phyloP scores from a whole-genome alignment of 2,329 filamentous ascomycete species.

The Microsporum canis region DNA sequence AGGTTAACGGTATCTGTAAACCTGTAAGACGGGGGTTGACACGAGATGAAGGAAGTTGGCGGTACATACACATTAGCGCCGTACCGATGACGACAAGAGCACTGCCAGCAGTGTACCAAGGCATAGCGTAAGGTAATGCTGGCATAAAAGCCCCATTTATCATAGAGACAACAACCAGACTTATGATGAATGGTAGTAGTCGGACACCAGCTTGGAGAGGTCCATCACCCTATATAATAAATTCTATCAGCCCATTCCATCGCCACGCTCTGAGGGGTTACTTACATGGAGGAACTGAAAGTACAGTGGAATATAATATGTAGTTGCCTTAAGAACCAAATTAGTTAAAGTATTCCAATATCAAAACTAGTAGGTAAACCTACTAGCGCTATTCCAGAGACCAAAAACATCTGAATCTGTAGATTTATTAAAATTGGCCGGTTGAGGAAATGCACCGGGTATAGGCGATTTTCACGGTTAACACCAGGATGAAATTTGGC shows the following conservation, averaged over 20 bases:
- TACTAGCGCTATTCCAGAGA: background rate
- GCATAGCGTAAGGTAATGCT: slow-evolving; percentile 18
- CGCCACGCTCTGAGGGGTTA: too few species aligned
- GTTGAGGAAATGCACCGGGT: slow-evolving; percentile 40
- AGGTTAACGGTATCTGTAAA: slow-evolving; percentile 15
- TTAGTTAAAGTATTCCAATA: too few species aligned
- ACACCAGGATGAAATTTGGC: slow-evolving; percentile 36
- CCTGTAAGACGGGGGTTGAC: too few species aligned
- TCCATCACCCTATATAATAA: slow-evolving; percentile 33
- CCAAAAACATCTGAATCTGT: slow-evolving; percentile 32
- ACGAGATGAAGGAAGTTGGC: slow-evolving; percentile 18
- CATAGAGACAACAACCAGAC: slow-evolving; percentile 17
- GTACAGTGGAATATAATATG: slow-evolving; percentile 47
- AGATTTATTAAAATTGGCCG: slow-evolving; percentile 32
- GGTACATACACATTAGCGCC: slow-evolving; percentile 19
- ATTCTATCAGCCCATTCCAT: background rate
- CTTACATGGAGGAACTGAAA: slow-evolving; percentile 37
- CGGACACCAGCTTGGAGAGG: slow-evolving; percentile 22
- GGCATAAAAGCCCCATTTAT: slow-evolving; percentile 16
- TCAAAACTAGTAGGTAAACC: background rate
- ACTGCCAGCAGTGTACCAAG: slow-evolving; percentile 22
- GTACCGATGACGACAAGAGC: slow-evolving; percentile 19
- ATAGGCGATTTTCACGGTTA: slow-evolving; percentile 33
- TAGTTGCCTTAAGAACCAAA: slow-evolving; percentile 23
- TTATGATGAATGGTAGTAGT: slow-evolving; percentile 23